Evolutionary conservation across 805 yeast species (phyloP), one percentile per base, ranked within the genome.

Genomic region (Cyberlindnera americana): DNA sequence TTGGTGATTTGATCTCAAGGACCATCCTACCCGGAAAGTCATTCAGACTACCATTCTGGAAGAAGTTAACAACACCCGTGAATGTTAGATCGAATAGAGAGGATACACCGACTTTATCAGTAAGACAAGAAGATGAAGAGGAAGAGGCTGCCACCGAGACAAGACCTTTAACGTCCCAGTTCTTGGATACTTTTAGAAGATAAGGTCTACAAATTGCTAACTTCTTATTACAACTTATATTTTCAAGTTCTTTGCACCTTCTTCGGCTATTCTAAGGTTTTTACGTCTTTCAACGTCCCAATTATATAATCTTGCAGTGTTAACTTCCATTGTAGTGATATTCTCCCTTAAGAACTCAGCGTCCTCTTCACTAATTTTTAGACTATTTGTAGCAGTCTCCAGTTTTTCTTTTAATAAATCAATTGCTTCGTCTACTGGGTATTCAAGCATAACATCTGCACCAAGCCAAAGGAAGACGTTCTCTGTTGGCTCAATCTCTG

Each of bases 261-360:
- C 64, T 47, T 71, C 69, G 35, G 65, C 56, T 52, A 66, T 62
- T 67, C 82, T 64, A 26, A 60, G 33, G 30, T 58, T 61, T 44
- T 67, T 67, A 61, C 90, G 76, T 63, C 86, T 73, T 56, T 82
- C 85, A 9, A 86, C 91, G 57, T 84, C 95, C 90, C 91, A 85
- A 54, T 86, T 86, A 59, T 85, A 86, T 58, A 85, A 72, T 49
- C 99, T 75, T 1, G 99, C 97, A 14, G 95, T 88, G 59, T 93
- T 93, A 37, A 93, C 99, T 62, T 93, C 98, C 90, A 93, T 87
- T 3, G 97, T 91, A 13, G 99, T 93, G 47, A 91, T 90, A 53
- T 89, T 89, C 50, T 85, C 93, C 48, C 93, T 77, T 46, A 82
- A 70, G 50, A 80, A 89, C 54, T 86, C 95, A 45, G 85, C 72